These are phyloP conservation scores for Trematosphaeria pertusa DNA, from an alignment of 2,329 filamentous ascomycete genomes.

Conservation along the genomic window DNA sequence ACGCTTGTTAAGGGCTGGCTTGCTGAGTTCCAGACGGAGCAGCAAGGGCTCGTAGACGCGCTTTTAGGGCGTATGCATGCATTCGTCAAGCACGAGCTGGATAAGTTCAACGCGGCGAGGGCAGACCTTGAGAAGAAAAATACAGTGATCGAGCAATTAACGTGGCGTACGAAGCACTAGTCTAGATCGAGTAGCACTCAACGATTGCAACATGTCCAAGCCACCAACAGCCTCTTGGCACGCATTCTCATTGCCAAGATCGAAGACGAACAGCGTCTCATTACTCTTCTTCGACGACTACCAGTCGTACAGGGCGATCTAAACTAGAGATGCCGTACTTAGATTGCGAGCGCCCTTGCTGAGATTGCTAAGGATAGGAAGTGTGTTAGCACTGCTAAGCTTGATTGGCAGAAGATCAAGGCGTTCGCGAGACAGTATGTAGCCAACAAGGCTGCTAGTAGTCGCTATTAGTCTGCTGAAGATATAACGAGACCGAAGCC, in stretches of 20 bases:
- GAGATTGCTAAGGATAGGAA: conserved; percentile 45
- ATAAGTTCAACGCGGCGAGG: conserved; percentile 73
- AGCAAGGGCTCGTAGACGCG: conserved; percentile 71
- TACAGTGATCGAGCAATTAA: conserved; percentile 69
- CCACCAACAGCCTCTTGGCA: conserved; percentile 42
- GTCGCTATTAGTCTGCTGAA: conserved; percentile 21
- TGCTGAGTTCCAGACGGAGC: conserved; percentile 73
- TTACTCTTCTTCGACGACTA: conserved; percentile 38
- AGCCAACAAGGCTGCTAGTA: conserved; percentile 36
- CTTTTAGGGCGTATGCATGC: conserved; percentile 75
- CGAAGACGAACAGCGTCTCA: conserved; percentile 40
- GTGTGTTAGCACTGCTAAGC: conserved; percentile 46
- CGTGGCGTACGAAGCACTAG: too few relatives aligned
- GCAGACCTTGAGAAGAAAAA: conserved; percentile 74
- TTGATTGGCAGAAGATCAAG: conserved; percentile 51
- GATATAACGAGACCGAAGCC: conserved; percentile 28
- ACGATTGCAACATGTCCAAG: too few relatives aligned
- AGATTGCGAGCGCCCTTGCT: conserved; percentile 47
- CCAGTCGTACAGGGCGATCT: conserved; percentile 46
- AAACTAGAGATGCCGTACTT: conserved; percentile 51
- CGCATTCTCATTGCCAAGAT: conserved; percentile 52
- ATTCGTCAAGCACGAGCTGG: conserved; percentile 78
- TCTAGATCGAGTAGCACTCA: too few relatives aligned
- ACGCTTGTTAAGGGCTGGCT: conserved; percentile 77
- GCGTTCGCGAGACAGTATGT: conserved; percentile 45